Percentiles rank a stretch among this genome's conserved stretches.
These are phyloP conservation scores for Incumbomyces delicatus DNA, from an alignment of 2,329 filamentous ascomycete species.

Conservation along the genomic window DNA sequence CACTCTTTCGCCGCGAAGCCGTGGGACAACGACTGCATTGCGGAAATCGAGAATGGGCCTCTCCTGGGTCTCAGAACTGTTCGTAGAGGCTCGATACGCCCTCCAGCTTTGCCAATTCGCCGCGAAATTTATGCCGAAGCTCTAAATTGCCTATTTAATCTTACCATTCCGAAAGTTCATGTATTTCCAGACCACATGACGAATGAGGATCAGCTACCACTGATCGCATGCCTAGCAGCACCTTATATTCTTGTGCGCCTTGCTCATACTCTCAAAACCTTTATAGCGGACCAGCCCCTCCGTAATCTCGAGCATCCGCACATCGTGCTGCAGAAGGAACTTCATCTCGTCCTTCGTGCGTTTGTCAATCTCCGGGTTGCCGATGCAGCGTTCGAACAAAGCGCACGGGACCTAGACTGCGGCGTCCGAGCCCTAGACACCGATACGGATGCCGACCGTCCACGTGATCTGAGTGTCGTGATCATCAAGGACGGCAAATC, in stretches of 20 bases:
- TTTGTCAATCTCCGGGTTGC: slow-evolving; percentile 61
- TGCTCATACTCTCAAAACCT: slow-evolving; percentile 69
- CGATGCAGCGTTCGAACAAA: slow-evolving; percentile 50
- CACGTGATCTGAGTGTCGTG: slow-evolving; percentile 1
- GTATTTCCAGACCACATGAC: background rate
- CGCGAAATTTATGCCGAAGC: slow-evolving; percentile 69
- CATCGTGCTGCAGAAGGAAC: slow-evolving; percentile 65
- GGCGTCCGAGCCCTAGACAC: background rate
- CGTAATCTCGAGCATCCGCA: slow-evolving; percentile 84
- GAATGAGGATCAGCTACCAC: slow-evolving; percentile 2
- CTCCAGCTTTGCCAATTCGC: slow-evolving; percentile 55
- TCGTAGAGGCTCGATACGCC: slow-evolving; percentile 62
- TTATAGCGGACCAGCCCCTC: slow-evolving; percentile 83
- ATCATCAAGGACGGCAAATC: slow-evolving; percentile 40
- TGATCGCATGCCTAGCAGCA: slow-evolving; percentile 52
- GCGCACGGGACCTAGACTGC: slow-evolving; percentile 32
- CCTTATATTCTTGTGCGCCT: slow-evolving; percentile 76
- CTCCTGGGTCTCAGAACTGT: slow-evolving; percentile 54
- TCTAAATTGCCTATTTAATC: slow-evolving; percentile 65
- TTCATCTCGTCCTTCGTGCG: slow-evolving; percentile 59
- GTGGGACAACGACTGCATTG: slow-evolving; percentile 52
- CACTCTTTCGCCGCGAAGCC: slow-evolving; percentile 71
- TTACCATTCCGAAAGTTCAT: slow-evolving; percentile 36
- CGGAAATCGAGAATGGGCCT: slow-evolving; percentile 37
- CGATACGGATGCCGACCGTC: background rate